Evolutionary conservation across 2,329 filamentous ascomycete species (phyloP), one percentile per base, ranked within the genome.

Genomic region (Aspergillus glaucus): DNA sequence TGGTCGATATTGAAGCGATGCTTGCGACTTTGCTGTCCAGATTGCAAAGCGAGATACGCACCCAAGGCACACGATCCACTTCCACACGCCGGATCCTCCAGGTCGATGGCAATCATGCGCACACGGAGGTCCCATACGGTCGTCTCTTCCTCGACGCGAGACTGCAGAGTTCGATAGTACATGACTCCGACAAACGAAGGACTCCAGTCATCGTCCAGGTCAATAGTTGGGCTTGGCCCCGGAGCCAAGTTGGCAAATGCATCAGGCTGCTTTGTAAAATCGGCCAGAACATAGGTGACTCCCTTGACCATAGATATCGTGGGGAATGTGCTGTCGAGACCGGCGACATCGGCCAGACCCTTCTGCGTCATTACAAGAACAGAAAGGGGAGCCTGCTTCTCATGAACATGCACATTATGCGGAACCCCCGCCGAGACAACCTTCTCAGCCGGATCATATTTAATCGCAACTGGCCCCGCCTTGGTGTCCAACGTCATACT

Each of bases 301-400:
- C 86, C 87, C 41, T 80, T 80, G 32, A 90, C 86, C 39, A 88
- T 79, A 54, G 79, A 82, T 45, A 81, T 75, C 9, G 79, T 59
- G 14, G 78, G 76, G 7, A 75, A 69, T 4, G 64, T 63, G 15
- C 34, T 9, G 5, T 36, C n/a, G 14, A 17, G 34, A 12, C 19
- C 19, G 4, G 17, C 12, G 2, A 22, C 17, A 39, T 39, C 36
- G 12, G 39, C n/a, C 17, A 40, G n/a, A 7, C 22, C 22, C 43
- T 54, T 37, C 36, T 52, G 24, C 34, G 42, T 36, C 50, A 53
- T 34, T 21, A 57, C 51, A 43, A 59, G 45, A 19, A 48, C 55
- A 17, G 62, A 45, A 17, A 56, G 41, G 14, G 58, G 55, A 19
- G 66, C 60, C 1, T 49, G 54, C 15, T 59, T 47, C 21, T 57